Percentiles rank a stretch among this genome's conserved stretches.
Evolutionary conservation across 805 yeast species (phyloP).

Genomic region (Ascoidea rubescens): DNA sequence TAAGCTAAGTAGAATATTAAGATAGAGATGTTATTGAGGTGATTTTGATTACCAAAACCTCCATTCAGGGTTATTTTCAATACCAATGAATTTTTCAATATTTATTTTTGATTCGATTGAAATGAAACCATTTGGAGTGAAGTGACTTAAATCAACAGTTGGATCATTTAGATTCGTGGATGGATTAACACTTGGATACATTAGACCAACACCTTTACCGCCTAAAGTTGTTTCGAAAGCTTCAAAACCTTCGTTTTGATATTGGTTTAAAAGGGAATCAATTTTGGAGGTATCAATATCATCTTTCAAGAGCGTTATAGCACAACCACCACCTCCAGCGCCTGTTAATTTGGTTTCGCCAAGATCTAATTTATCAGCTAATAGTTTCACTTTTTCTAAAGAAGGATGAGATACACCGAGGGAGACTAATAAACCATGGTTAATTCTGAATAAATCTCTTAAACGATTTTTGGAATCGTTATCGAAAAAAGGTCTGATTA

Average conservation of each 20-base stretch:
- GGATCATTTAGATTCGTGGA: neutral
- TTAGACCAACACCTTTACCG: slow-evolving; percentile 64
- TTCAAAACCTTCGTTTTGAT: slow-evolving; percentile 42
- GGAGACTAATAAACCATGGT: slow-evolving; percentile 78
- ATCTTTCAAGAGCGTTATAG: slow-evolving; percentile 64
- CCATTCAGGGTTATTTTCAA: neutral
- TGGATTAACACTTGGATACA: no score
- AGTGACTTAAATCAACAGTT: no score
- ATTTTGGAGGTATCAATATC: slow-evolving; percentile 20
- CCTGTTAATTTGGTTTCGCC: slow-evolving; percentile 95
- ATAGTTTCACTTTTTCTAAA: slow-evolving; percentile 56
- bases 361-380: slow-evolving; percentile 46
- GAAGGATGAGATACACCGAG: slow-evolving; percentile 89
- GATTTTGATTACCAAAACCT: neutral
- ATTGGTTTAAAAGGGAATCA: slow-evolving; percentile 23
- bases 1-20: no score
- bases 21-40: no score
- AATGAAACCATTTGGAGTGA: neutral
- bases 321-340: slow-evolving; percentile 99
- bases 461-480: slow-evolving; percentile 26
- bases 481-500: slow-evolving; percentile 38
- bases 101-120: no score
- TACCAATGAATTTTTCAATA: neutral
- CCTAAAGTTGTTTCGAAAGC: slow-evolving; percentile 75
- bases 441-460: slow-evolving; percentile 55